Evolutionary conservation across 2,329 filamentous ascomycete species (phyloP).

Genomic region (Hypoxylon rubiginosum): DNA sequence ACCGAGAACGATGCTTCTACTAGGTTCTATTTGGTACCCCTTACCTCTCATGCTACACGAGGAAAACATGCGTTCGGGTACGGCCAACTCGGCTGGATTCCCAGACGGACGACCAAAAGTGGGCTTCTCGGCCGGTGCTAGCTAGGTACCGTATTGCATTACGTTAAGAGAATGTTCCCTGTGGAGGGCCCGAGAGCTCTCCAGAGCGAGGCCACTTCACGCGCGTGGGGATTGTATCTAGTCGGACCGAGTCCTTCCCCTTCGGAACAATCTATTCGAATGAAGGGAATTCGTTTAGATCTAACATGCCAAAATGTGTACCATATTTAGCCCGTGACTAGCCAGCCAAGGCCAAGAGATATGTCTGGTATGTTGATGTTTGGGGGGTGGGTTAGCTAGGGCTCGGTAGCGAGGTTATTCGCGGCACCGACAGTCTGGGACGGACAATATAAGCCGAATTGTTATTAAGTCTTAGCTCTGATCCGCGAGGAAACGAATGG

Average conservation of each 20-base stretch:
- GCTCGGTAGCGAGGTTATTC: background rate
- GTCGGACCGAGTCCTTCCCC: background rate
- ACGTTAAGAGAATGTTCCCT: background rate
- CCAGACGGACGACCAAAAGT: background rate
- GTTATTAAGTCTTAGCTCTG: constrained; percentile 4
- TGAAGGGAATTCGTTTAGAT: background rate
- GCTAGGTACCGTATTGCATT: background rate
- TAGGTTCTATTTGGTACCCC: too few relatives aligned
- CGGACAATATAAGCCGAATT: constrained; percentile 23
- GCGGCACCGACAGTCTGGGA: constrained; percentile 29
- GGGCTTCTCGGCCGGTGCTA: background rate
- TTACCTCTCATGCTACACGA: background rate
- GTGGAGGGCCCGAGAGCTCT: background rate
- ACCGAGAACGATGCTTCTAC: background rate
- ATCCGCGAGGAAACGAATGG: background rate
- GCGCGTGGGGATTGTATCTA: background rate
- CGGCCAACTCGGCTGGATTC: background rate
- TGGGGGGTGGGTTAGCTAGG: background rate
- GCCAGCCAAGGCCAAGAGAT: background rate
- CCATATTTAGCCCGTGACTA: background rate
- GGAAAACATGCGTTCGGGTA: background rate
- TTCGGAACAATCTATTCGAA: background rate
- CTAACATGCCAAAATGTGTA: background rate
- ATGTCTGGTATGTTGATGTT: background rate
- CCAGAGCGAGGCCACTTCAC: background rate